Conservation (phyloP, 805 yeast species). For the Saccharomycopsis capsularis region DNA sequence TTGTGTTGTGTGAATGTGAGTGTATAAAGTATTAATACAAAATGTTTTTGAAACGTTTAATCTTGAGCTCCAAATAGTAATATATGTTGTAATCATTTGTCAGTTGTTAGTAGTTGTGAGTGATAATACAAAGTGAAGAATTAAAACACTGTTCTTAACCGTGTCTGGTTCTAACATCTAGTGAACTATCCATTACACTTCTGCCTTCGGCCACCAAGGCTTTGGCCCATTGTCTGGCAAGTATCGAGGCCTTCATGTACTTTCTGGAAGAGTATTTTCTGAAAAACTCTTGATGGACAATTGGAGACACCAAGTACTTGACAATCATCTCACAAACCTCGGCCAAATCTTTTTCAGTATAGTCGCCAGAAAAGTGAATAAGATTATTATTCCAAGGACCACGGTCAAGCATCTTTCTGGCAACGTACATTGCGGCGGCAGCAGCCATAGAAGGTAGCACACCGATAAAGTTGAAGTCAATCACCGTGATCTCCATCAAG, state of each 20-base stretch:
- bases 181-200: not conserved
- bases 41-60: too few species aligned
- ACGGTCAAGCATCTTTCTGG: constrained; percentile 64
- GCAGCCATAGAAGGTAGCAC: constrained; percentile 70
- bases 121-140: too few species aligned
- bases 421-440: constrained; percentile 83
- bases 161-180: too few species aligned
- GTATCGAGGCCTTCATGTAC: constrained; percentile 76
- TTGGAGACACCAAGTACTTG: constrained; percentile 72
- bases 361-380: constrained; percentile 89
- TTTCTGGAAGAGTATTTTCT: constrained; percentile 86
- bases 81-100: too few species aligned
- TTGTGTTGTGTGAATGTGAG: too few species aligned
- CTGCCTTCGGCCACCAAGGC: constrained; percentile 34
- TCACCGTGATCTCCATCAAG: constrained; percentile 66
- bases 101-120: too few species aligned
- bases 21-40: too few species aligned
- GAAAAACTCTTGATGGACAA: constrained; percentile 86
- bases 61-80: too few species aligned
- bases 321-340: constrained; percentile 69
- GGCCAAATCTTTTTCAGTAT: constrained; percentile 61
- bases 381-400: constrained; percentile 79
- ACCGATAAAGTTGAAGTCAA: constrained; percentile 70
- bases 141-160: too few species aligned
- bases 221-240: constrained; percentile 81